phyloP scores from a whole-genome alignment of 345 rosid genomes.

The Eucalyptus sp. region DNA sequence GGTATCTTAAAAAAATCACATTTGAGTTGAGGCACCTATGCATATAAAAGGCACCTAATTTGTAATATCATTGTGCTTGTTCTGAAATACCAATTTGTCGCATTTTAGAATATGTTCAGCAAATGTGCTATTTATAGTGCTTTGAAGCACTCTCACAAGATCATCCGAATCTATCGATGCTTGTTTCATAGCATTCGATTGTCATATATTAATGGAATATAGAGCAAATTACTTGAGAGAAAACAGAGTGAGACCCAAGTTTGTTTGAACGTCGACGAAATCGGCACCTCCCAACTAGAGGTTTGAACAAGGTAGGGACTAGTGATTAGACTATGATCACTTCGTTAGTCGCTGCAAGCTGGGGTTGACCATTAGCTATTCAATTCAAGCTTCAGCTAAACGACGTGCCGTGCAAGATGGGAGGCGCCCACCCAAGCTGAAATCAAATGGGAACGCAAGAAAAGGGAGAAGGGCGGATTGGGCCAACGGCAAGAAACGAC shows the following conservation, averaged over 20 bases:
- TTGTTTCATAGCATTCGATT: background rate
- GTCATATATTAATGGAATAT: background rate
- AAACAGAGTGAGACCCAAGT: background rate
- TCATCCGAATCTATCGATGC: background rate
- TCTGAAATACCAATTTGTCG: background rate
- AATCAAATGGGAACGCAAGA: background rate
- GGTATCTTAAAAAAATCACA: background rate
- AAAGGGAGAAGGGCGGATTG: background rate
- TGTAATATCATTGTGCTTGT: background rate
- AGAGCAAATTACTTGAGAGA: background rate
- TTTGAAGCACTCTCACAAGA: background rate
- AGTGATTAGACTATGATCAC: background rate
- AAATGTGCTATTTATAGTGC: background rate
- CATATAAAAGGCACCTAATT: background rate
- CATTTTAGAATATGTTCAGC: background rate
- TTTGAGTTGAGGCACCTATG: background rate
- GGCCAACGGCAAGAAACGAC: background rate
- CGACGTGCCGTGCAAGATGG: background rate
- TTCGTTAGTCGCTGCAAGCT: background rate
- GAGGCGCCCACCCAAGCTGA: background rate
- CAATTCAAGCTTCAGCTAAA: background rate
- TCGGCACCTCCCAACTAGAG: background rate
- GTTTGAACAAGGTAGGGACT: background rate
- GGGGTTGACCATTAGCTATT: background rate
- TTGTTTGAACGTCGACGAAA: background rate